These are phyloP conservation scores for Kodamaea suecica DNA, from an alignment of 1,139 yeast genomes.

Conservation along the genomic window DNA sequence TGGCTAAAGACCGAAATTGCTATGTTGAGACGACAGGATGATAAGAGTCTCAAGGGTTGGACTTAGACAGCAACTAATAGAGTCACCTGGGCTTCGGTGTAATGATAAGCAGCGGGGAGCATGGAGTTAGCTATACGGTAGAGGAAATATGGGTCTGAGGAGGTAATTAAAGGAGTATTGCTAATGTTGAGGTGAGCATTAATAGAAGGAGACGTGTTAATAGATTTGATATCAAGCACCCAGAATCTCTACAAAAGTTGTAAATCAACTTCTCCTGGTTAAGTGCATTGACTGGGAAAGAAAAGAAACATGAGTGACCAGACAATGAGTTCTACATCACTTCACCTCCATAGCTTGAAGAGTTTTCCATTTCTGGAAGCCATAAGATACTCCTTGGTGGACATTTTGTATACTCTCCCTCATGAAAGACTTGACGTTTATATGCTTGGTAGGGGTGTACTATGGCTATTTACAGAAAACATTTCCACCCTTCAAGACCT, in stretches of 20 bases:
- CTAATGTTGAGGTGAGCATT: too few relatives aligned
- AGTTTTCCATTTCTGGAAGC: neutral
- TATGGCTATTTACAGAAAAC: neutral
- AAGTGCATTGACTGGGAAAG: neutral
- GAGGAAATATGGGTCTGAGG: too few relatives aligned
- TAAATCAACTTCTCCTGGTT: neutral
- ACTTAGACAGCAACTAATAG: too few relatives aligned
- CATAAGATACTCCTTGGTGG: conserved; percentile 1
- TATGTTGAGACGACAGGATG: too few relatives aligned
- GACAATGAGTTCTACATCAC: neutral
- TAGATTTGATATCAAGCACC: neutral
- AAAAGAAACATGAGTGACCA: neutral
- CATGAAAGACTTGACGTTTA: neutral
- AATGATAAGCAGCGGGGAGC: too few relatives aligned
- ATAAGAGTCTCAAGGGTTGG: too few relatives aligned
- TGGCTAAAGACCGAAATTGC: too few relatives aligned
- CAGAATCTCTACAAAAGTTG: neutral
- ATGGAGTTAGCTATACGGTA: too few relatives aligned
- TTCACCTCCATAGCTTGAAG: neutral
- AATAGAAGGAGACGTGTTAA: too few relatives aligned
- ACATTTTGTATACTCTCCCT: neutral
- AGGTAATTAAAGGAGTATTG: too few relatives aligned
- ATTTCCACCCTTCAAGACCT: neutral
- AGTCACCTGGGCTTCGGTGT: too few relatives aligned
- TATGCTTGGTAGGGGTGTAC: neutral